Evolutionary conservation across 31 red algal species (phyloP).

Genomic region (Bonnemaisonia californica): DNA sequence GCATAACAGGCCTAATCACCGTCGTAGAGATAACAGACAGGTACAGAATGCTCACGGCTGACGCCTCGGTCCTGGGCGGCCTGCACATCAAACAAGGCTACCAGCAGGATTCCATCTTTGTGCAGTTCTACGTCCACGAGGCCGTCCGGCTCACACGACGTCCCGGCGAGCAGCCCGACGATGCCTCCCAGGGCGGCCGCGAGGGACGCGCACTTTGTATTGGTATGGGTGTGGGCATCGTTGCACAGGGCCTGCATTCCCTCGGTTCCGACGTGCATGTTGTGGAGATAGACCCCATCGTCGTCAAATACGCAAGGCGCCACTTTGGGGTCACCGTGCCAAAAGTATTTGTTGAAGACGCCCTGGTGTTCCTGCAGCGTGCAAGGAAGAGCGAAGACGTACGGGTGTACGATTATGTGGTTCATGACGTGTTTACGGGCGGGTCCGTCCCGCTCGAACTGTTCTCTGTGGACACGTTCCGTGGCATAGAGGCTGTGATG

Average conservation of each 20-base stretch:
- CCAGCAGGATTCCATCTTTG: slow-evolving; percentile 54
- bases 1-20: slow-evolving; percentile 60
- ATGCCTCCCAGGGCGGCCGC: slow-evolving; percentile 28
- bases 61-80: slow-evolving; percentile 72
- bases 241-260: slow-evolving; percentile 37
- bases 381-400: neutral
- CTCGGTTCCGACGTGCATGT: slow-evolving; percentile 59
- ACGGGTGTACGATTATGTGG: slow-evolving; percentile 62
- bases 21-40: slow-evolving; percentile 43
- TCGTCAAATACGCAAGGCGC: slow-evolving; percentile 43
- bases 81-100: slow-evolving; percentile 37
- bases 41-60: slow-evolving; percentile 55
- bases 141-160: slow-evolving; percentile 47
- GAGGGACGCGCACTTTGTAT: slow-evolving; percentile 57
- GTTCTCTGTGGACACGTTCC: slow-evolving; percentile 31
- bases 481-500: slow-evolving; percentile 25
- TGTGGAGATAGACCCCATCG: slow-evolving; percentile 66
- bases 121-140: slow-evolving; percentile 81
- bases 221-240: slow-evolving; percentile 68
- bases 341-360: slow-evolving; percentile 45
- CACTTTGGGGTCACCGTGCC: slow-evolving; percentile 49
- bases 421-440: slow-evolving; percentile 81
- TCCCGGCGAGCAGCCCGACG: neutral
- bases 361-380: slow-evolving; percentile 19
- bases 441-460: slow-evolving; percentile 58